Conservation (phyloP, 140 eudicot species). For the Senecio squalidus region DNA sequence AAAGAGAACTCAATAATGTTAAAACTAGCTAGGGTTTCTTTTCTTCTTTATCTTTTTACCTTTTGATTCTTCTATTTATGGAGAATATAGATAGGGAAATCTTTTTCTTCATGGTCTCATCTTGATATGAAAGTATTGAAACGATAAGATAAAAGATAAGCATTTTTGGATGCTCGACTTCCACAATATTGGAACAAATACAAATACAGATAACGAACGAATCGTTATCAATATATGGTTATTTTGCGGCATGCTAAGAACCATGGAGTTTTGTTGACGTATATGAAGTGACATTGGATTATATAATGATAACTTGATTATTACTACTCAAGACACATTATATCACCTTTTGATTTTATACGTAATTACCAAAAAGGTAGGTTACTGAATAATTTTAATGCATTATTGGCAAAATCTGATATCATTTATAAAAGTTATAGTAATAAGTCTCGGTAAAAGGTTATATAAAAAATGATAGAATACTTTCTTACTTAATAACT, state of each 20-base stretch:
- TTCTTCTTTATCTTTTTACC: slow-evolving; percentile 26
- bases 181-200: not conserved
- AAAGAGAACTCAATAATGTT: slow-evolving; percentile 27
- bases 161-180: slow-evolving; percentile 11
- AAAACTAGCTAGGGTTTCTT: slow-evolving; percentile 29
- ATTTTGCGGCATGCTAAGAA: slow-evolving; percentile 8
- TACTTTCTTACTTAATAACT: too few species aligned
- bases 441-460: too few species aligned
- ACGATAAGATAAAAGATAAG: slow-evolving; percentile 34
- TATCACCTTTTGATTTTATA: not conserved
- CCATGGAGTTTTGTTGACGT: slow-evolving; percentile 12
- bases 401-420: too few species aligned
- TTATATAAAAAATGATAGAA: too few species aligned
- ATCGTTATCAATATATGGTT: not conserved
- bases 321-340: not conserved
- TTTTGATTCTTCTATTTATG: slow-evolving; percentile 28
- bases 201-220: not conserved
- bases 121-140: slow-evolving; percentile 24
- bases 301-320: not conserved
- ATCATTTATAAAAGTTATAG: too few species aligned
- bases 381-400: too few species aligned
- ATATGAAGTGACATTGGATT: slow-evolving; percentile 4
- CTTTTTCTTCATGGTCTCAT: slow-evolving; percentile 19
- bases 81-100: slow-evolving; percentile 20
- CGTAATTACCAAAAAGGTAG: not conserved